phyloP scores from a whole-genome alignment of 2,329 filamentous ascomycete genomes.

The Fusarium sp. region DNA sequence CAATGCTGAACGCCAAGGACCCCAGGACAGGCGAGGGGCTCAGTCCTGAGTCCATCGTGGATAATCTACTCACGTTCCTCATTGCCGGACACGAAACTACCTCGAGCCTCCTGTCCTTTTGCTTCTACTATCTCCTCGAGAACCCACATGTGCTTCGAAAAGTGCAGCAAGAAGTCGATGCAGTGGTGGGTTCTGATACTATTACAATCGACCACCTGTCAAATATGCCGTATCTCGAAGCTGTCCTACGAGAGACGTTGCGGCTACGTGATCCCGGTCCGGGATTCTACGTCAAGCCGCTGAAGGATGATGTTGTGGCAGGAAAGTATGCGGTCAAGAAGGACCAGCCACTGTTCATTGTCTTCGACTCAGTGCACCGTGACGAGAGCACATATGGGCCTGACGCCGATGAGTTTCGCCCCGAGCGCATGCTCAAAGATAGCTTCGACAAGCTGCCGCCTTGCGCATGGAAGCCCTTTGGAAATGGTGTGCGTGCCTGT shows the following conservation, averaged over 20 bases:
- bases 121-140: constrained; percentile 70
- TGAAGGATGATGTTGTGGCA: constrained; percentile 61
- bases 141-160: constrained; percentile 66
- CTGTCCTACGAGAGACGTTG: constrained; percentile 70
- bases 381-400: constrained; percentile 72
- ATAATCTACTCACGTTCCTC: constrained; percentile 77
- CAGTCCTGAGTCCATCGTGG: constrained; percentile 67
- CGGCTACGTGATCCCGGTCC: constrained; percentile 70
- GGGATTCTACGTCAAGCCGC: constrained; percentile 61
- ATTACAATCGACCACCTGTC: constrained; percentile 68
- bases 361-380: constrained; percentile 64
- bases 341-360: constrained; percentile 57
- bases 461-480: constrained; percentile 76
- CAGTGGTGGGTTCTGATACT: constrained; percentile 65
- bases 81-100: constrained; percentile 78
- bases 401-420: constrained; percentile 71
- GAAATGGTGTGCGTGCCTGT: constrained; percentile 73
- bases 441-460: constrained; percentile 68
- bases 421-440: constrained; percentile 76
- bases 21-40: constrained; percentile 71
- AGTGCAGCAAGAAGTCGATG: constrained; percentile 73
- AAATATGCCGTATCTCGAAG: constrained; percentile 72
- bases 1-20: constrained; percentile 74
- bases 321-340: constrained; percentile 68
- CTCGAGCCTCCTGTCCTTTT: constrained; percentile 70